Percentiles rank a stretch among this genome's conserved stretches.
These are phyloP conservation scores for Funneliformis caledonium DNA, from an alignment of 371 early-diverging fungal genomes.

Conservation along the genomic window DNA sequence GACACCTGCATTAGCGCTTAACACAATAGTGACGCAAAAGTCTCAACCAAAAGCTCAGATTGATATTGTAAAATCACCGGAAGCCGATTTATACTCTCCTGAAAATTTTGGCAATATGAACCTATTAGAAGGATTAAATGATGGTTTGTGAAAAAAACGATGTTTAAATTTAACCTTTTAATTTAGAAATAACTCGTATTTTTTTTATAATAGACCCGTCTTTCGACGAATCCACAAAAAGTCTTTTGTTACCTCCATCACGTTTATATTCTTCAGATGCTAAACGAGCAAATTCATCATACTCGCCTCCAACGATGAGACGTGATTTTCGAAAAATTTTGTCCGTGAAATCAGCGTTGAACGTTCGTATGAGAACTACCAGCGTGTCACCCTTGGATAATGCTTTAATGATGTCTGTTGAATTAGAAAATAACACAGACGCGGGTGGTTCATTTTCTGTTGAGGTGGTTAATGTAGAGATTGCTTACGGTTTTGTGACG, in stretches of 20 bases:
- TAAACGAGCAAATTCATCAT: slow-evolving; percentile 43
- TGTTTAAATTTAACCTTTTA: too few species aligned
- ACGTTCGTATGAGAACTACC: slow-evolving; percentile 68
- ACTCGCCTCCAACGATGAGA: slow-evolving; percentile 46
- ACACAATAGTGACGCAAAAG: slow-evolving; percentile 56
- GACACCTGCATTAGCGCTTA: slow-evolving; percentile 54
- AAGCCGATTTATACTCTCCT: slow-evolving; percentile 57
- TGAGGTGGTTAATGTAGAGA: slow-evolving; percentile 61
- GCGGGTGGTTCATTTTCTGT: slow-evolving; percentile 60
- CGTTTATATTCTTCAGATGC: slow-evolving; percentile 45
- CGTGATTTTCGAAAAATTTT: slow-evolving; percentile 56
- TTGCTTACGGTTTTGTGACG: slow-evolving; percentile 63
- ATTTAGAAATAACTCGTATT: too few species aligned
- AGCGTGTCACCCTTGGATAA: slow-evolving; percentile 67
- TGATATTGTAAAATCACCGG: slow-evolving; percentile 38
- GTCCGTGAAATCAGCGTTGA: slow-evolving; percentile 61
- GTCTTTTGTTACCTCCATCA: slow-evolving; percentile 44
- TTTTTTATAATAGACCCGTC: slow-evolving; percentile 35
- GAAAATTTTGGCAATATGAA: slow-evolving; percentile 66
- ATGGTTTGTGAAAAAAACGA: slow-evolving; percentile 49
- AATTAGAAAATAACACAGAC: slow-evolving; percentile 66
- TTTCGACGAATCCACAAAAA: slow-evolving; percentile 44
- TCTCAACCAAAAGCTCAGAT: slow-evolving; percentile 44
- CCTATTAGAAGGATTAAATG: slow-evolving; percentile 59
- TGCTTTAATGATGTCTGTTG: slow-evolving; percentile 73